These are phyloP conservation scores for Eucalyptus erythrocorys DNA, from an alignment of 345 rosid species.

Conservation along the genomic window DNA sequence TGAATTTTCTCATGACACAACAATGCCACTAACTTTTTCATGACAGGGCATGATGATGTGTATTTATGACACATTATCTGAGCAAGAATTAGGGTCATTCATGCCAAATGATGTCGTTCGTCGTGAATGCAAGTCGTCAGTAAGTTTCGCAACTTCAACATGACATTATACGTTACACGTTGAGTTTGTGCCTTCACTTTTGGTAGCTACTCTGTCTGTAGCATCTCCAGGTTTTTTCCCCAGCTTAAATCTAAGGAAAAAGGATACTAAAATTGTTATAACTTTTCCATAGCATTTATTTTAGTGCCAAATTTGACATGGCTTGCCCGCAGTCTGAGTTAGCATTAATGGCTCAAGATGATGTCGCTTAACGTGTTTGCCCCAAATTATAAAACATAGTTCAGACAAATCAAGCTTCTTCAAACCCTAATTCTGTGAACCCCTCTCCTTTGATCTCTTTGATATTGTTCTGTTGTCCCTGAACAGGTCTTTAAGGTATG, in stretches of 20 bases:
- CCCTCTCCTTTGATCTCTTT: too few relatives aligned
- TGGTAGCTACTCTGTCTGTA: background rate
- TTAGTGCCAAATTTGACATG: too few relatives aligned
- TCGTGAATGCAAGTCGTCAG: background rate
- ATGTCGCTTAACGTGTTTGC: too few relatives aligned
- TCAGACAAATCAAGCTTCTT: too few relatives aligned
- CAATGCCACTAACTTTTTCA: background rate
- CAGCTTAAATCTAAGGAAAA: background rate
- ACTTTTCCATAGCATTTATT: too few relatives aligned
- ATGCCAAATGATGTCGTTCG: background rate
- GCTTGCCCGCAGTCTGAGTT: too few relatives aligned
- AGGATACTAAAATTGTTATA: accelerated
- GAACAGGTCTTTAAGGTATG: too few relatives aligned
- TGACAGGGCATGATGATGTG: background rate
- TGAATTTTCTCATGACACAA: background rate
- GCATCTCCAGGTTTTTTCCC: background rate
- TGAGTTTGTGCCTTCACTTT: background rate
- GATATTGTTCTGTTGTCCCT: too few relatives aligned
- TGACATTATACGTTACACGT: background rate
- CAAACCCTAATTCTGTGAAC: too few relatives aligned
- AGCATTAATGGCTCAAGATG: too few relatives aligned
- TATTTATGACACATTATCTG: background rate
- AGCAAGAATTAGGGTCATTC: background rate
- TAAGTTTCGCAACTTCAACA: background rate
- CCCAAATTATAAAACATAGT: too few relatives aligned